Base-by-base conservation (phyloP, 768 basidiomycete genomes). In the Russula virescens region DNA sequence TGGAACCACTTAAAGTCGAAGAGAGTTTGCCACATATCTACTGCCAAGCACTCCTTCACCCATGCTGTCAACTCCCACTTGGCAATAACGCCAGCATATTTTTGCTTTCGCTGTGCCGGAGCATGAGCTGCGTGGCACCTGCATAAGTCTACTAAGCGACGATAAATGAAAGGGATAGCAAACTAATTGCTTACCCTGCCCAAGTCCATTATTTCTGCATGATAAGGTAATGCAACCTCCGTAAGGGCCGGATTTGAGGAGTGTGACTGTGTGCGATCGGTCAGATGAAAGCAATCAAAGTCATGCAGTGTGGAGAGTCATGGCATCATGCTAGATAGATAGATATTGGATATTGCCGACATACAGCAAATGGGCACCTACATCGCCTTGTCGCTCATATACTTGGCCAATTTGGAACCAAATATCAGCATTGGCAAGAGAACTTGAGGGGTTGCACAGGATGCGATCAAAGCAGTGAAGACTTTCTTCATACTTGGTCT, bases 381-480 rank as follows among this genome's bases (percentile, higher is more conserved):
- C 95, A 73, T 98, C 94, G 76, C 94, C 89, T 74, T 96, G 92
- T 72, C 97, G 95, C 75, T 98, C 97, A 69, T 91, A 94, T 21
- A 98, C 96, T 71, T 98, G 97, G 2, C 97, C 97, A 64, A 99
- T 97, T 76, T 99, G 97, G 84, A 98, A 98, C 94, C 95, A 98
- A 66, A 99, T 98, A 69, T 99, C 97, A 60, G 94, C 91, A 69
- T 95, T 91, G 18, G 95, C 96, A 35, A 99, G 86, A 2, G 97
- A 97, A 66, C 86, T 88, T 38, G 96, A 97, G 3, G 97, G 97
- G 71, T 91, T 95, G 65, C 91, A 89, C 57, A 98, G 86, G 66
- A 99, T 98, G 71, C 91, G 91, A 71, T 95, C 91, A 78, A 98
- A 98, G 76, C 97, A 98, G 58, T 83, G 82, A 3, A 99, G 80